Conservation (phyloP, 495 filamentous ascomycete species). For the Hypoxylon intermedium region DNA sequence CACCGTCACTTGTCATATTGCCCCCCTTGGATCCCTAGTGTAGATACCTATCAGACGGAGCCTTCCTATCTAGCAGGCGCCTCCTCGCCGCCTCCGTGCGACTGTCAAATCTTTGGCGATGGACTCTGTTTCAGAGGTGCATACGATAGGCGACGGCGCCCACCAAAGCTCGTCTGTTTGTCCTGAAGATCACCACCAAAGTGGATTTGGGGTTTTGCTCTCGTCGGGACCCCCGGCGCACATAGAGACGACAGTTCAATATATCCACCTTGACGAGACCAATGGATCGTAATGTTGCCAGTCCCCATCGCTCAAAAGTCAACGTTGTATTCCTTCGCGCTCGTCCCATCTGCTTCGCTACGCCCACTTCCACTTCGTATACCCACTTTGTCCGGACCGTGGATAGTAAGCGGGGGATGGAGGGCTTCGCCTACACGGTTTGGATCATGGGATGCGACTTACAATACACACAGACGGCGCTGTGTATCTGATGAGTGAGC, state of each 20-base stretch:
- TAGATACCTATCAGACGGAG: neutral
- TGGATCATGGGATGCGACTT: slow-evolving; percentile 19
- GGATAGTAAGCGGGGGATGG: slow-evolving; percentile 36
- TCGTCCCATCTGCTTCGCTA: slow-evolving; percentile 30
- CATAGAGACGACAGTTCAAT: slow-evolving; percentile 10
- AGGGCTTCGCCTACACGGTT: slow-evolving; percentile 9
- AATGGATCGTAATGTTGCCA: slow-evolving; percentile 30
- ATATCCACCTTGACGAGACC: slow-evolving; percentile 30
- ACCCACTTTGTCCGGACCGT: slow-evolving; percentile 29
- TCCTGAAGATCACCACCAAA: slow-evolving; percentile 32
- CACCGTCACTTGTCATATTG: slow-evolving; percentile 13
- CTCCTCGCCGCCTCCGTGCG: slow-evolving; percentile 19
- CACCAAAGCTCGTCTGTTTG: slow-evolving; percentile 30
- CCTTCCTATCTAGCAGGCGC: slow-evolving; percentile 9
- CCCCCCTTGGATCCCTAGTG: neutral
- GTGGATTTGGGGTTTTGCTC: slow-evolving; percentile 24
- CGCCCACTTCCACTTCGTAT: slow-evolving; percentile 18
- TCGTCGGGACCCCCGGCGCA: slow-evolving; percentile 21
- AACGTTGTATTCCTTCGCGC: slow-evolving; percentile 36
- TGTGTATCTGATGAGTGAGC: slow-evolving; percentile 14
- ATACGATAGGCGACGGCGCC: slow-evolving; percentile 28
- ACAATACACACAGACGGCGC: slow-evolving; percentile 8
- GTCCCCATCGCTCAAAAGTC: slow-evolving; percentile 21
- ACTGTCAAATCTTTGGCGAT: slow-evolving; percentile 17
- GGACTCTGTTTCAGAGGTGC: slow-evolving; percentile 27